Conservation (phyloP, 768 basidiomycete species). For the Pholiota molesta region DNA sequence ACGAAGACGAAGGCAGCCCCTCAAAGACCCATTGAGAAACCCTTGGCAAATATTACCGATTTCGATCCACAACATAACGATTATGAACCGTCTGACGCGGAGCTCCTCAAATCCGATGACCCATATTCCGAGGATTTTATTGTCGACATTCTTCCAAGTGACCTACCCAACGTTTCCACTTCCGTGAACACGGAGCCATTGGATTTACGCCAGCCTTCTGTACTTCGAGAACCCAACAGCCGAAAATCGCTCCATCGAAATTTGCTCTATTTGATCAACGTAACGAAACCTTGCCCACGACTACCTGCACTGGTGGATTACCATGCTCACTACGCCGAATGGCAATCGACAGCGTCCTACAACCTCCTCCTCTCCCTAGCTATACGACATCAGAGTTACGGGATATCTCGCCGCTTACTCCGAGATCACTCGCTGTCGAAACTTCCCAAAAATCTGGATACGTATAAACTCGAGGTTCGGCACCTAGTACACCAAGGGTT, state of each 20-base stretch:
- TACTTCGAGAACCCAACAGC: constrained; percentile 30
- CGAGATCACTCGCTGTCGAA: constrained; percentile 45
- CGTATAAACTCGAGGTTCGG: constrained; percentile 58
- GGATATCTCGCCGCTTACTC: constrained; percentile 49
- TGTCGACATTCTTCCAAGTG: not conserved
- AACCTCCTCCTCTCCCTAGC: constrained; percentile 50
- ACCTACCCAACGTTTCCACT: not conserved
- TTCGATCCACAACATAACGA: not conserved
- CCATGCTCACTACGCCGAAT: constrained; percentile 40
- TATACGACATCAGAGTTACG: constrained; percentile 52
- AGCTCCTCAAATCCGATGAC: not conserved
- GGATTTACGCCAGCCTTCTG: not conserved
- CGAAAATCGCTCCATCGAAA: constrained; percentile 43
- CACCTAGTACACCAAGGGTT: constrained; percentile 55
- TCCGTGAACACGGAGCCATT: constrained; percentile 1
- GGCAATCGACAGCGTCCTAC: constrained; percentile 47
- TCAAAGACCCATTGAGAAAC: not conserved
- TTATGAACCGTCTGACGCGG: not conserved
- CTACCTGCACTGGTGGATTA: constrained; percentile 50
- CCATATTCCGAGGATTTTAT: not conserved
- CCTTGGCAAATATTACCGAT: not conserved
- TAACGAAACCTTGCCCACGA: constrained; percentile 30
- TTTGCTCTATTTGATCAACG: constrained; percentile 40
- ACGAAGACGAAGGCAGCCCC: not conserved
- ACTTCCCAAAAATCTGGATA: constrained; percentile 51